These are phyloP conservation scores for Boletus sp. DNA, from an alignment of 768 basidiomycete species.

Conservation along the genomic window DNA sequence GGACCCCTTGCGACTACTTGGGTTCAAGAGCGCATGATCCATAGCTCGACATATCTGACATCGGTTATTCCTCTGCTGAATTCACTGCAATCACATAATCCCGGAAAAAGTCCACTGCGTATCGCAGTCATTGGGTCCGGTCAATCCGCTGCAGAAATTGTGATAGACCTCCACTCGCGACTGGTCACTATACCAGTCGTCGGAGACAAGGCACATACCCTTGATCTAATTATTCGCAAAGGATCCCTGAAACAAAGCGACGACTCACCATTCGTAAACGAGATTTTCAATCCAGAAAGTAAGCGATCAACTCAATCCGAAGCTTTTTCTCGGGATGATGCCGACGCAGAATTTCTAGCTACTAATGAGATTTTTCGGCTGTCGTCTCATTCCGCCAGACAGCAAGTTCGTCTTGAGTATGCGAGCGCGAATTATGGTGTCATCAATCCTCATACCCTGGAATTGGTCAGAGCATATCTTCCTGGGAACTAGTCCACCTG, in stretches of 20 bases:
- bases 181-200: slow-evolving; percentile 32
- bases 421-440: slow-evolving; percentile 53
- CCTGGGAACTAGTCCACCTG: background rate
- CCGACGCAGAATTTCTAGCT: slow-evolving; percentile 26
- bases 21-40: slow-evolving; percentile 38
- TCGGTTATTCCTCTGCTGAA: slow-evolving; percentile 38
- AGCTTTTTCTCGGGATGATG: background rate
- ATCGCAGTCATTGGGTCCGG: slow-evolving; percentile 49
- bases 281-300: slow-evolving; percentile 52
- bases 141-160: slow-evolving; percentile 49
- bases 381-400: slow-evolving; percentile 35
- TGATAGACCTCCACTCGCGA: slow-evolving; percentile 42
- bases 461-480: slow-evolving; percentile 31
- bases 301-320: slow-evolving; percentile 13
- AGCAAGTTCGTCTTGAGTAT: slow-evolving; percentile 42
- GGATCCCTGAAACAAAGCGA: slow-evolving; percentile 52
- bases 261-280: slow-evolving; percentile 53
- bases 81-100: slow-evolving; percentile 17
- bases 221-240: slow-evolving; percentile 52
- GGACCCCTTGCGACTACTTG: slow-evolving; percentile 31
- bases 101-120: slow-evolving; percentile 31
- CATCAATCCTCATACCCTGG: slow-evolving; percentile 48
- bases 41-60: slow-evolving; percentile 44
- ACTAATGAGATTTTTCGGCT: slow-evolving; percentile 42
- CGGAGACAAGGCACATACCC: slow-evolving; percentile 31